phyloP scores from a whole-genome alignment of 2,329 filamentous ascomycete genomes.

The Xylaria digitata region DNA sequence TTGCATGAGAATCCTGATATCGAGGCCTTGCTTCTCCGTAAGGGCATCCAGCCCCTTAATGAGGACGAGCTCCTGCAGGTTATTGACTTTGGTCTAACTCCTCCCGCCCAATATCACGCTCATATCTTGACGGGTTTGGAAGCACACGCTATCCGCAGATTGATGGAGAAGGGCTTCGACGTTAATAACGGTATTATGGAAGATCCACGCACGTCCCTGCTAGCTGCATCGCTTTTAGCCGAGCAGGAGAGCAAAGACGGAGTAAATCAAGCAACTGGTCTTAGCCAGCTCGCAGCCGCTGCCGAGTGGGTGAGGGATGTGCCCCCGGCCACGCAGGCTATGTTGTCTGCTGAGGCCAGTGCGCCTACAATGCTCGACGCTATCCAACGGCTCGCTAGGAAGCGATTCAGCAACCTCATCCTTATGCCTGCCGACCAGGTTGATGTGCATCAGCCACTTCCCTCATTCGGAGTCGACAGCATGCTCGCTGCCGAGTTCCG shows the following conservation, averaged over 20 bases:
- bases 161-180: conserved; percentile 18
- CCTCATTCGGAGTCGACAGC: conserved; percentile 32
- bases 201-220: conserved; percentile 2
- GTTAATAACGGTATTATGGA: conserved; percentile 5
- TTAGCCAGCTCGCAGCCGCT: conserved; percentile 1
- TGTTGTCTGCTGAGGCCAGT: conserved; percentile 6
- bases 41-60: conserved; percentile 41
- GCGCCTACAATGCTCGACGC: conserved; percentile 19
- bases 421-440: conserved; percentile 35
- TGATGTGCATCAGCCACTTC: conserved; percentile 36
- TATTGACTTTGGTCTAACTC: conserved; percentile 37
- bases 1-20: conserved; percentile 49
- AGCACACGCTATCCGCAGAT: background rate
- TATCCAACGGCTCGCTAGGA: conserved; percentile 21
- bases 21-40: conserved; percentile 36
- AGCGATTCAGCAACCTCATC: conserved; percentile 35
- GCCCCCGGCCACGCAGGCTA: background rate
- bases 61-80: conserved; percentile 46
- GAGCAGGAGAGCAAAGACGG: conserved; percentile 17
- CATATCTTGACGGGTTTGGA: conserved; percentile 7
- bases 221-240: conserved; percentile 4
- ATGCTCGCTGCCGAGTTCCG: conserved; percentile 18
- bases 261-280: conserved; percentile 5
- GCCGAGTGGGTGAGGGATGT: conserved; percentile 6
- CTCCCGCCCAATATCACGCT: background rate